phyloP scores from a whole-genome alignment of 169 alveolate genomes.

The Plasmodium sp. region DNA sequence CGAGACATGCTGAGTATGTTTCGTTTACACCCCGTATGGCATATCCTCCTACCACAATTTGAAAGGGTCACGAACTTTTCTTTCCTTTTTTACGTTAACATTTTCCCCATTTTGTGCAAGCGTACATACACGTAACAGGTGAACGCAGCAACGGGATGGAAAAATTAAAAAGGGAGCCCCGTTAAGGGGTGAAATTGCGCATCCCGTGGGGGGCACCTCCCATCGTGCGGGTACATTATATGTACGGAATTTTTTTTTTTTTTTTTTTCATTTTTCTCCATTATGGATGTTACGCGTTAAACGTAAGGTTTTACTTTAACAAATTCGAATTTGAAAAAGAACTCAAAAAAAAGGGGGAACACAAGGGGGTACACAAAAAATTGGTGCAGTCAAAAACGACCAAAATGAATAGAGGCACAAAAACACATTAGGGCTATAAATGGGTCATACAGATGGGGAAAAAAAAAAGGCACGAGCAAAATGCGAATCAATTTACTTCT shows the following conservation, averaged over 20 bases:
- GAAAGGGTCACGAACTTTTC: neutral
- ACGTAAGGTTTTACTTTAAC: neutral
- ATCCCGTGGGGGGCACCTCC: neutral
- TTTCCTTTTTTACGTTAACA: neutral
- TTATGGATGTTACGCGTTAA: neutral
- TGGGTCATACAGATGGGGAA: neutral
- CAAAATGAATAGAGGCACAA: neutral
- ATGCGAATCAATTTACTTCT: conserved; percentile 20
- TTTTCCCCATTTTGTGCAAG: neutral
- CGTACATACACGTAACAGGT: neutral
- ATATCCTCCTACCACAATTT: neutral
- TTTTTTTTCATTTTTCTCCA: neutral
- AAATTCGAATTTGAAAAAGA: neutral
- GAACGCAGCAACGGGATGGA: neutral
- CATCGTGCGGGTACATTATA: neutral
- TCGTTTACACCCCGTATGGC: neutral
- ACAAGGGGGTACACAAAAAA: neutral
- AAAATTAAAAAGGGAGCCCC: neutral
- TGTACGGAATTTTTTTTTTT: neutral
- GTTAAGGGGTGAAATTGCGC: neutral
- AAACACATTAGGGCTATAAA: neutral
- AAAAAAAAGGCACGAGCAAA: neutral
- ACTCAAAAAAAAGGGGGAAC: neutral
- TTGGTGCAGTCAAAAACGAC: neutral
- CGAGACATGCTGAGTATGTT: neutral